phyloP scores from a whole-genome alignment of 2,329 filamentous ascomycete genomes.

The Fusarium sp. region DNA sequence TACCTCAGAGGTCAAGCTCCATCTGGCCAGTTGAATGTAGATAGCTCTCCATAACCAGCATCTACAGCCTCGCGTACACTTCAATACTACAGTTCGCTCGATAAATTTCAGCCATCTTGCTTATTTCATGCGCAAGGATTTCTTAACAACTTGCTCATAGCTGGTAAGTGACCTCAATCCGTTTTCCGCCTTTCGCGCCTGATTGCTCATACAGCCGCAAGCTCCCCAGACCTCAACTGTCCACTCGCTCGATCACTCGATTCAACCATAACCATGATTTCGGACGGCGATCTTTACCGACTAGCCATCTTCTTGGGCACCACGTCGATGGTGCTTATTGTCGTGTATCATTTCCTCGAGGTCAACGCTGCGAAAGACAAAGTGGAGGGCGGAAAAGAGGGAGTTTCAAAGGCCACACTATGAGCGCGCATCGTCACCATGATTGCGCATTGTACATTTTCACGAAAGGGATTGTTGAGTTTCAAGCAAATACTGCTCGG shows the following conservation, averaged over 20 bases:
- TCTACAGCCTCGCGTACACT: constrained; percentile 17
- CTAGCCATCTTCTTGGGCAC: constrained; percentile 94
- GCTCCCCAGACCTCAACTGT: constrained; percentile 12
- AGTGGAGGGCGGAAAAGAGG: constrained; percentile 22
- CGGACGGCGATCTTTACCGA: constrained; percentile 89
- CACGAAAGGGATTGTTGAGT: constrained; percentile 15
- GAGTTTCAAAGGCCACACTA: constrained; percentile 26
- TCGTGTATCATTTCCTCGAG: constrained; percentile 96
- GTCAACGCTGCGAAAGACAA: constrained; percentile 71
- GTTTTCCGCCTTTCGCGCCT: not conserved
- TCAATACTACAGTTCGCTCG: not conserved
- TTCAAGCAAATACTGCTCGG: constrained; percentile 31
- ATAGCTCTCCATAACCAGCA: constrained; percentile 31
- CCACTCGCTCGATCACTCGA: constrained; percentile 10
- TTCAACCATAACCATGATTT: constrained; percentile 78
- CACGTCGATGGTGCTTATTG: constrained; percentile 88
- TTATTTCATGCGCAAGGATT: not conserved
- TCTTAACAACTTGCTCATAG: not conserved
- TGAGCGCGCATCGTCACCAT: constrained; percentile 20
- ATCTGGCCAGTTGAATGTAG: constrained; percentile 44
- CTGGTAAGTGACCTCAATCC: constrained; percentile 6
- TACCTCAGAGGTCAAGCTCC: constrained; percentile 39
- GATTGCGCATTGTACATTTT: constrained; percentile 28
- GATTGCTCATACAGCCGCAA: constrained; percentile 26
- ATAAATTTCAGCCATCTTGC: not conserved